A percentile compares a stretch with the other conserved stretches of the same genome.
Evolutionary conservation across 164 flowering plant species (phyloP).

Genomic region (Tetrastigma voinierianum): DNA sequence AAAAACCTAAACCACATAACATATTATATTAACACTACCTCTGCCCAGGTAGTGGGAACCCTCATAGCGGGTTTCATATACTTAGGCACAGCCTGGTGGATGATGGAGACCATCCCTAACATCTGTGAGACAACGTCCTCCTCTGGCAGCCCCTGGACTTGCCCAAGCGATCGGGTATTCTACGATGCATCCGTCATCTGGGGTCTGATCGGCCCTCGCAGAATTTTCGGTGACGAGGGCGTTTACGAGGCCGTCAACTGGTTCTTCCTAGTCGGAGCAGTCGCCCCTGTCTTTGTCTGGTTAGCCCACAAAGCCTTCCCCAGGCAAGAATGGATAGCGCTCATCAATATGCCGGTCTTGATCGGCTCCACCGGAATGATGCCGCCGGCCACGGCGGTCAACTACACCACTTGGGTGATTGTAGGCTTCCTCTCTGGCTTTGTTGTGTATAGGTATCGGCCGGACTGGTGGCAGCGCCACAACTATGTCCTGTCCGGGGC

Average conservation of each 20-base stretch:
- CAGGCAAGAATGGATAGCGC: conserved; percentile 64
- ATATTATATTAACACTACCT: too few species aligned
- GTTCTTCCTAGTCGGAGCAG: conserved; percentile 77
- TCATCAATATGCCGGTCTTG: conserved; percentile 74
- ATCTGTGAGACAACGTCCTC: conserved; percentile 50
- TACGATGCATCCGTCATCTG: conserved; percentile 87
- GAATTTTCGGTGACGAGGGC: conserved; percentile 73
- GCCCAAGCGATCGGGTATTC: conserved; percentile 70
- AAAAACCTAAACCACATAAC: too few species aligned
- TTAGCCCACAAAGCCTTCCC: conserved; percentile 66
- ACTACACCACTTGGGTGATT: conserved; percentile 66
- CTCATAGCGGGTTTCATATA: conserved; percentile 56
- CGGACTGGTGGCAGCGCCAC: conserved; percentile 67
- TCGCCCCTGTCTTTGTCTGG: conserved; percentile 72
- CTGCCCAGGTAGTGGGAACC: conserved; percentile 60
- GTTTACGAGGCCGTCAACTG: conserved; percentile 53
- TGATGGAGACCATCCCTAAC: conserved; percentile 59
- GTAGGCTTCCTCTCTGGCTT: conserved; percentile 68
- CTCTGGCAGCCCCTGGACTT: conserved; percentile 68
- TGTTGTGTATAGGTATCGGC: conserved; percentile 54
- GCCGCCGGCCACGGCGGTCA: conserved; percentile 84
- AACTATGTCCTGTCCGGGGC: conserved; percentile 81
- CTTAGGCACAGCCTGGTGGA: conserved; percentile 87
- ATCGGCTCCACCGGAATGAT: conserved; percentile 58
- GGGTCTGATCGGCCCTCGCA: conserved; percentile 79